Evolutionary conservation across 805 yeast species (phyloP), one percentile per base, ranked within the genome.

Genomic region (Wickerhamiella parazyma): DNA sequence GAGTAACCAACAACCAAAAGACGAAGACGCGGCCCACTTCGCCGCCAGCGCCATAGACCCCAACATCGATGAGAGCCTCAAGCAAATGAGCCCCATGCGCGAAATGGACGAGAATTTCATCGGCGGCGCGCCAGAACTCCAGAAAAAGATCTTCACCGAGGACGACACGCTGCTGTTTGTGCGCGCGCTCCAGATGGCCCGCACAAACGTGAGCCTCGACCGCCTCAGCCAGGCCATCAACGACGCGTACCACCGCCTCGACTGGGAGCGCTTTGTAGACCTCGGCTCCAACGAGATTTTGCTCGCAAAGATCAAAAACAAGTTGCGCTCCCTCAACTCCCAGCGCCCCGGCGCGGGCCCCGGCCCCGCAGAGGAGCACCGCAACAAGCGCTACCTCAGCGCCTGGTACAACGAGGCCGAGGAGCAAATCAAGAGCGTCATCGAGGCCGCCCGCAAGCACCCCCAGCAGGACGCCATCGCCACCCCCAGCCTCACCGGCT

Each of bases 11-110:
- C 34, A 33, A 16, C 31, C 14, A 33, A 24, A 25, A 7, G 38
- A n/a, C 18, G 21, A 33, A 17, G 43, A 40, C 2, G 21, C 36
- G 12, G 42, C 16, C 28, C 33, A 18, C 14, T 40, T 40, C n/a
- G 20, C 43, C 37, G 25, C 35, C 33, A 40, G 37, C 21, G 38
- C 43, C 17, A 40, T 40, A 19, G 43, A 40, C 25, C 16, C 33
- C 11, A 40, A 40, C 26, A 40, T 40, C 33, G 43, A 40, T 17
- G 43, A 40, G 38, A 29, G 36, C 17, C 43, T 40, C 33, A 40
- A 40, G 19, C 37, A 33, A 8, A 40, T 40, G 33, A 40, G 33
- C 19, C 20, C 42, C 4, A 35, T 25, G 19, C 21, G 21, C 31
- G 39, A 36, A 14, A 34, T 29, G 9, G 36, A 39, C 29, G 36